A percentile compares a stretch with the other conserved stretches of the same genome.
Evolutionary conservation across 371 early-diverging fungal species (phyloP).

Genomic region (Coemansia sp.): DNA sequence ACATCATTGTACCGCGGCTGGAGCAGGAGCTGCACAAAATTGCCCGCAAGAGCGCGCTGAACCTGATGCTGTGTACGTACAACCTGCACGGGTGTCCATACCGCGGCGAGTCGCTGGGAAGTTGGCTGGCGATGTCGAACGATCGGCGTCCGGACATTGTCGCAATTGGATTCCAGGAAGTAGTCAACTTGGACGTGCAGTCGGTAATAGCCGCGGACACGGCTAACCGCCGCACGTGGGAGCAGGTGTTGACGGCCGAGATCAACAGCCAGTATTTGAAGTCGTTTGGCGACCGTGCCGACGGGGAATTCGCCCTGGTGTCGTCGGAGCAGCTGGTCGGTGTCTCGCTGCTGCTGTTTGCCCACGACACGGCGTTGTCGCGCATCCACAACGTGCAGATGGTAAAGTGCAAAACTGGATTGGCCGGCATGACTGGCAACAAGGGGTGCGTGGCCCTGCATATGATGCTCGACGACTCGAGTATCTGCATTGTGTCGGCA

Average conservation of each 20-base stretch:
- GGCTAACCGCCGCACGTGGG: slow-evolving; percentile 63
- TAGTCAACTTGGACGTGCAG: slow-evolving; percentile 87
- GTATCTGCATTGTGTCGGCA: slow-evolving; percentile 84
- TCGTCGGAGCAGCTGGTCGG: slow-evolving; percentile 88
- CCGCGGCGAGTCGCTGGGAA: slow-evolving; percentile 35
- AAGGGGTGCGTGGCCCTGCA: slow-evolving; percentile 88
- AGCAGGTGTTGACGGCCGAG: slow-evolving; percentile 61
- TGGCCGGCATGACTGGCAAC: slow-evolving; percentile 84
- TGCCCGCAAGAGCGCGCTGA: slow-evolving; percentile 25
- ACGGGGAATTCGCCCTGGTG: slow-evolving; percentile 66
- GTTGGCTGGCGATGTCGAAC: slow-evolving; percentile 44
- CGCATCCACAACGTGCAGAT: slow-evolving; percentile 84
- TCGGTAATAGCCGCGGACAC: slow-evolving; percentile 84
- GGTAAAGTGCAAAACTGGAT: slow-evolving; percentile 79
- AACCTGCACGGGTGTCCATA: slow-evolving; percentile 85
- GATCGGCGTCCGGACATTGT: slow-evolving; percentile 71
- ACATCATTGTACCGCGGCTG: slow-evolving; percentile 42
- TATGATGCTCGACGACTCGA: slow-evolving; percentile 83
- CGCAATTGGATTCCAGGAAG: slow-evolving; percentile 91
- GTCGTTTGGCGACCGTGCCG: slow-evolving; percentile 37
- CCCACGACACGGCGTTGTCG: slow-evolving; percentile 63
- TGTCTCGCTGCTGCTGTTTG: slow-evolving; percentile 80
- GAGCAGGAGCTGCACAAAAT: slow-evolving; percentile 46
- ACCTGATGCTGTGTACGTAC: slow-evolving; percentile 65
- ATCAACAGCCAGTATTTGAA: slow-evolving; percentile 54